Evolutionary conservation across 2,329 filamentous ascomycete species (phyloP).

Genomic region (Lachnellula cervina): DNA sequence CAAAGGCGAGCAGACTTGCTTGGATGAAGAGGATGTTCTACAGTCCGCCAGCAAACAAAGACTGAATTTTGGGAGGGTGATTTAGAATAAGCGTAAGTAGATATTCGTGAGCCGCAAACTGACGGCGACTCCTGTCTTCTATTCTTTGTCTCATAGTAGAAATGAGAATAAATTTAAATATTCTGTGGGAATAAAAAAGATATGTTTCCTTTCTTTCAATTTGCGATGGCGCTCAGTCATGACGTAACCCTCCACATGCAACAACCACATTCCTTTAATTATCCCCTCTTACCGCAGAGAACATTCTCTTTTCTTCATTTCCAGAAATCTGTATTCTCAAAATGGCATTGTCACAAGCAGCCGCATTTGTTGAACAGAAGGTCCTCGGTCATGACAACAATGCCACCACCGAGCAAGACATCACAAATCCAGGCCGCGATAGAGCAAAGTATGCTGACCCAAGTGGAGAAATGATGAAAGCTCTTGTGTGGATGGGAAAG

Average conservation of each 20-base stretch:
- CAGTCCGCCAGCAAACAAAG: not conserved
- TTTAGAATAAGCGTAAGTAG: not conserved
- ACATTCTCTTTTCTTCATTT: too few species aligned
- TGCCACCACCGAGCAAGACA: conserved; percentile 61
- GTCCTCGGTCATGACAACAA: conserved; percentile 62
- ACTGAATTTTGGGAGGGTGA: not conserved
- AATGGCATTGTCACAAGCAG: conserved; percentile 62
- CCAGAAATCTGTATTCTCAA: conserved; percentile 9
- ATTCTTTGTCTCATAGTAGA: not conserved
- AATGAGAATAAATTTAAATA: not conserved
- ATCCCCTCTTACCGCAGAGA: too few species aligned
- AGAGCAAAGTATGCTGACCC: conserved; percentile 45
- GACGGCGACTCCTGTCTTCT: too few species aligned
- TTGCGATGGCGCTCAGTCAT: not conserved
- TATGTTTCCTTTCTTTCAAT: not conserved
- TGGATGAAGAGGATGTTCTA: not conserved
- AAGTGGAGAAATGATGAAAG: conserved; percentile 65
- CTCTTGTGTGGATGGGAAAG: conserved; percentile 77
- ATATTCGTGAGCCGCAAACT: too few species aligned
- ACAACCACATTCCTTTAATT: not conserved
- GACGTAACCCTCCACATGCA: not conserved
- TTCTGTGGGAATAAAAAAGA: not conserved
- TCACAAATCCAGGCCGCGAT: conserved; percentile 57
- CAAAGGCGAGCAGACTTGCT: not conserved
- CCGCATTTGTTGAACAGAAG: conserved; percentile 58